Conservation (phyloP, 164 flowering plant species). For the Nymphaea colorata region DNA sequence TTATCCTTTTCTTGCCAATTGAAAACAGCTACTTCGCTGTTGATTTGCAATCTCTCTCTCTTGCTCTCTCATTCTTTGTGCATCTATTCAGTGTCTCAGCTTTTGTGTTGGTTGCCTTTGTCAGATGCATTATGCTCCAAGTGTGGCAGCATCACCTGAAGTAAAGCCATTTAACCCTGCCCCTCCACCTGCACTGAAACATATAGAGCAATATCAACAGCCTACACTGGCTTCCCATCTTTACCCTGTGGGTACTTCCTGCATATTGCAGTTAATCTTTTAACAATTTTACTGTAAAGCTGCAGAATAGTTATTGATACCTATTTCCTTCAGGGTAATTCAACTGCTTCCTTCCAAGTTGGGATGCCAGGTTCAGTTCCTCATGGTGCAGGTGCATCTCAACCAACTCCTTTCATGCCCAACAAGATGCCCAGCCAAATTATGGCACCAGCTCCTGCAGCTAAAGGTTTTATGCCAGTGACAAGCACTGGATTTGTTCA, state of each 20-base stretch:
- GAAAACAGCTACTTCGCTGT: neutral
- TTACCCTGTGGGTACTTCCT: conserved; percentile 51
- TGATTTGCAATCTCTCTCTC: neutral
- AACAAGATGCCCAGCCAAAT: conserved; percentile 39
- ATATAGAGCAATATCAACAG: conserved; percentile 79
- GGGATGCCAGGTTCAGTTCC: conserved; percentile 29
- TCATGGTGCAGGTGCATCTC: conserved; percentile 32
- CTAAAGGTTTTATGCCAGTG: conserved; percentile 61
- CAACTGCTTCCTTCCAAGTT: conserved; percentile 35
- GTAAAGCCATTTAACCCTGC: conserved; percentile 64
- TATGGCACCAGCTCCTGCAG: conserved; percentile 35
- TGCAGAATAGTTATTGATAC: neutral
- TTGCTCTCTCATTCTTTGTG: neutral
- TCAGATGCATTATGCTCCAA: conserved; percentile 15
- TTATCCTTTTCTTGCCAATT: neutral
- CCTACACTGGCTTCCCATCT: conserved; percentile 76
- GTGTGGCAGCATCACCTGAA: conserved; percentile 29
- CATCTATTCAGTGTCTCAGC: neutral
- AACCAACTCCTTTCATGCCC: conserved; percentile 25
- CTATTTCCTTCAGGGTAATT: conserved; percentile 25
- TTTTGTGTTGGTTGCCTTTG: neutral
- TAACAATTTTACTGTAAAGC: neutral
- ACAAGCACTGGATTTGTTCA: conserved; percentile 30
- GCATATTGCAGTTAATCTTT: neutral
- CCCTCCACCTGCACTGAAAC: conserved; percentile 44